A percentile compares a stretch with the other conserved stretches of the same genome.
Evolutionary conservation across 306 rosid genomes (phyloP).

Genomic region (Rosa multiflora): DNA sequence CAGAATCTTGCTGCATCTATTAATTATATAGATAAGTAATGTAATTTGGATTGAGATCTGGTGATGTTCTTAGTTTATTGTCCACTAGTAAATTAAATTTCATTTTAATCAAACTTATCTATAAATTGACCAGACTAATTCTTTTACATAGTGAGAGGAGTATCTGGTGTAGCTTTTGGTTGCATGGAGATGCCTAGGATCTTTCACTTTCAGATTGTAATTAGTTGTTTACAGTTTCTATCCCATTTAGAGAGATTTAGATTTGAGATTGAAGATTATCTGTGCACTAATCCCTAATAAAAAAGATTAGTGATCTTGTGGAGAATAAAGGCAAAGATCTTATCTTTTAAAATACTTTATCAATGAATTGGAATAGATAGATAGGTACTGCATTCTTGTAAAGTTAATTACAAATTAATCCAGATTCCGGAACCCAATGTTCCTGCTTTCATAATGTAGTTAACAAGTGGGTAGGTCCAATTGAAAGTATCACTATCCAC

Average conservation of each 20-base stretch:
- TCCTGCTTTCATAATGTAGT: not conserved
- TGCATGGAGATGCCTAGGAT: not conserved
- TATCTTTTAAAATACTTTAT: not conserved
- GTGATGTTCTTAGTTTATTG: slow-evolving; percentile 15
- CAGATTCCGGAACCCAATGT: not conserved
- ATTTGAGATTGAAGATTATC: not conserved
- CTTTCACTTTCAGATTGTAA: not conserved
- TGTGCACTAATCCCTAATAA: not conserved
- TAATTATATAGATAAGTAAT: not conserved
- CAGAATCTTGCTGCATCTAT: not conserved
- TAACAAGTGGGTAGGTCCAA: slow-evolving; percentile 11
- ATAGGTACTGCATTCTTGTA: not conserved
- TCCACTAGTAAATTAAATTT: not conserved
- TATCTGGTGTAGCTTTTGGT: not conserved
- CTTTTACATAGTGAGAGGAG: not conserved
- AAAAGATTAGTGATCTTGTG: slow-evolving; percentile 7
- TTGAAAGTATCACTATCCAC: not conserved
- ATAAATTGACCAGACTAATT: not conserved
- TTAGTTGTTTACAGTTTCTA: not conserved
- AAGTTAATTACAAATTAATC: not conserved
- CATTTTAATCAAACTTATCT: not conserved
- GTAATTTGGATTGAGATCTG: slow-evolving; percentile 5
- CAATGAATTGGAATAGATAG: not conserved
- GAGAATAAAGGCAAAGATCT: slow-evolving; percentile 27
- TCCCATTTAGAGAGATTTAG: not conserved